Evolutionary conservation across 2,329 filamentous ascomycete species (phyloP), one percentile per base, ranked within the genome.

Genomic region (Nemania sp.): DNA sequence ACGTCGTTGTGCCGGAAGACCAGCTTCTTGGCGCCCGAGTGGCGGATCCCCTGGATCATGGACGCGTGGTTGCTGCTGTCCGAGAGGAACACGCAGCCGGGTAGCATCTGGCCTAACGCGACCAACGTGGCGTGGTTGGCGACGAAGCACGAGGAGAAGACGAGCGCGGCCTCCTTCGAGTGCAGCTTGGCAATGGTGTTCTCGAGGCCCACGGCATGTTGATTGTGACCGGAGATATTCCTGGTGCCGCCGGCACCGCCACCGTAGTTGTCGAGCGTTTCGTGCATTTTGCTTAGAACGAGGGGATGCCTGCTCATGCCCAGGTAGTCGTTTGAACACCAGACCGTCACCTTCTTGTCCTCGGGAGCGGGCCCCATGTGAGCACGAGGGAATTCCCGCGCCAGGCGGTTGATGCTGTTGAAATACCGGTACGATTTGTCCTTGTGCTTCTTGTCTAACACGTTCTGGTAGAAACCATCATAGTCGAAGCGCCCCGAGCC

Each of bases 351-450:
- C 54, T 87, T 87, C 67, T 97, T 91, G 60, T 94, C 88, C 72
- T 86, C 84, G 59, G 83, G 87, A 15, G 90, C 84, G 84, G 95
- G 6, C 10, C 49, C 49, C 51, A 54, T 96, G 77, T 99, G 95
- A 43, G 95, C 95, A 65, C 90, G 91, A 32, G 95, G 95, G 67
- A 99, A 99, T 65, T 97, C 92, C 80, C 94, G 91, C 66, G 95
- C 95, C 61, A 99, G 83, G 25, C 95, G 92, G 75, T 99, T 99
- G 87, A 99, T 98, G 83, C 98, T 99, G 84, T 99, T 99, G 83
- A 99, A 99, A 81, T 98, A 98, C 74, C 95, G 91, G 81, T 99
- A 99, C 53, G 92, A 97, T 81, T 97, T 97, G 83, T 99, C 95
- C 83, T 96, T 92, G 85, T 96, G 95, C 81, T 99, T 99, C 85